Conservation (phyloP, 352 stramenopile species). For the Saprolegnia diclina region DNA sequence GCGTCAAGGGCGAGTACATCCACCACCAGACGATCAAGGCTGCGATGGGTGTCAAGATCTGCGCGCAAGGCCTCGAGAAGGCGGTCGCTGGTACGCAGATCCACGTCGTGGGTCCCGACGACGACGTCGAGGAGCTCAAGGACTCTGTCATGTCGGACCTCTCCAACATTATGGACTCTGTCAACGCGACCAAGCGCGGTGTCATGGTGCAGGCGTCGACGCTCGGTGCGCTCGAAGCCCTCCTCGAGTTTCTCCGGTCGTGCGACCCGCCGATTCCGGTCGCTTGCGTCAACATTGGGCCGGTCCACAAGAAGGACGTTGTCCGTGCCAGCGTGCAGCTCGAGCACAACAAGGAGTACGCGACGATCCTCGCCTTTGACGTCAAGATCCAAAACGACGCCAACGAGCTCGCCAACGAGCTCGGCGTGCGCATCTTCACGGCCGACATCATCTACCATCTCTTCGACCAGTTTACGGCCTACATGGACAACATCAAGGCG, state of each 20-base stretch:
- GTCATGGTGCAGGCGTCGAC: slow-evolving; percentile 99
- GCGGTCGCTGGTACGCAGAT: slow-evolving; percentile 97
- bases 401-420: slow-evolving; percentile 81
- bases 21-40: slow-evolving; percentile 97
- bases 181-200: slow-evolving; percentile 94
- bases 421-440: slow-evolving; percentile 98
- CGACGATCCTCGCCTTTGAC: slow-evolving; percentile 98
- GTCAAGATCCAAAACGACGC: slow-evolving; percentile 96
- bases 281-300: slow-evolving; percentile 94
- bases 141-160: slow-evolving; percentile 95
- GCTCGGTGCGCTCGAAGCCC: slow-evolving; percentile 95
- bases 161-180: slow-evolving; percentile 90
- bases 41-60: slow-evolving; percentile 99
- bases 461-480: slow-evolving; percentile 98
- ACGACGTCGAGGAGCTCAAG: slow-evolving; percentile 98
- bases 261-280: slow-evolving; percentile 93
- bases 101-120: slow-evolving; percentile 93
- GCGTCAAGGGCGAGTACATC: slow-evolving; percentile 90
- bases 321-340: slow-evolving; percentile 98
- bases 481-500: slow-evolving; percentile 95
- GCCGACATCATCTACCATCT: slow-evolving; percentile 99
- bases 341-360: slow-evolving; percentile 96
- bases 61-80: slow-evolving; percentile 95
- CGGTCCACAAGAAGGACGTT: slow-evolving; percentile 98
- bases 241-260: slow-evolving; percentile 96